Conservation (phyloP, 306 rosid species). For the Prunus armeniaca region DNA sequence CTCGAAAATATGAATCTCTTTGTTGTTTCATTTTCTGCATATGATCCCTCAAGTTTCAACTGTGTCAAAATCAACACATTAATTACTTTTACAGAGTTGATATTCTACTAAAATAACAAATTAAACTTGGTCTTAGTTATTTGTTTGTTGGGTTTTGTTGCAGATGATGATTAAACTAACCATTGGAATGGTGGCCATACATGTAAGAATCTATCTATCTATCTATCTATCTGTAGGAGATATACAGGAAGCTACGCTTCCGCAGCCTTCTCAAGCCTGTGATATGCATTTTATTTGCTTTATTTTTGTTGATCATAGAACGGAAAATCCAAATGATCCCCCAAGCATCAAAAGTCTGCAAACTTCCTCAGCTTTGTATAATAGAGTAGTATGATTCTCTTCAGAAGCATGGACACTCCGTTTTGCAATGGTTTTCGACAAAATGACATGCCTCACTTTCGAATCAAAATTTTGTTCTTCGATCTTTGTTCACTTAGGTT, state of each 20-base stretch:
- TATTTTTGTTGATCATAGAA: neutral
- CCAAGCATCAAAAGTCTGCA: neutral
- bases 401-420: neutral
- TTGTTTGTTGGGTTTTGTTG: neutral
- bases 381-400: constrained; percentile 1
- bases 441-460: neutral
- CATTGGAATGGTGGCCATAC: neutral
- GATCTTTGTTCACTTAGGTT: too few species aligned
- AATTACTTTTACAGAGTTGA: neutral
- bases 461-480: neutral
- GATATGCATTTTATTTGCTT: neutral
- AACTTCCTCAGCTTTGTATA: constrained; percentile 11
- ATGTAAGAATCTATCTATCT: neutral
- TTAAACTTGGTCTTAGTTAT: neutral
- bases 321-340: constrained; percentile 19
- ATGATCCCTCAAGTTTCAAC: neutral
- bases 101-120: neutral
- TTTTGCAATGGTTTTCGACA: neutral
- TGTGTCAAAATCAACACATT: neutral
- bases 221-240: neutral
- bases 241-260: neutral
- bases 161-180: constrained; percentile 18
- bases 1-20: neutral
- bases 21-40: neutral
- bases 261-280: neutral